Evolutionary conservation across 2,329 filamentous ascomycete species (phyloP).

Genomic region (Didymella lethalis): DNA sequence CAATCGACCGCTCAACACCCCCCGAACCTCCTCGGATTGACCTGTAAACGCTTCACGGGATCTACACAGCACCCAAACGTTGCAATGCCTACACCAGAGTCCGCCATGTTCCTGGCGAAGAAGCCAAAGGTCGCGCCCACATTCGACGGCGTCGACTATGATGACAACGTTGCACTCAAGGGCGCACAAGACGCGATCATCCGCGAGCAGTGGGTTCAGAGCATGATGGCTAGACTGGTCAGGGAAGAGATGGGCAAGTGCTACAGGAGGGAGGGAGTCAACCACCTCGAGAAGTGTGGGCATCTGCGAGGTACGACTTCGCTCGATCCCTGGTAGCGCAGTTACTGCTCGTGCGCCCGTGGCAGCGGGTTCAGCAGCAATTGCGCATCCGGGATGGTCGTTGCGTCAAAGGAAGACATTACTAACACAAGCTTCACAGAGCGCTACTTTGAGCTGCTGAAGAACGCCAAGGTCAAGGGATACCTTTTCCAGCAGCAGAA

Average conservation of each 20-base stretch:
- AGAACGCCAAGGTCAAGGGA: slow-evolving; percentile 78
- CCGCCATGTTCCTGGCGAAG: slow-evolving; percentile 79
- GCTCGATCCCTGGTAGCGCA: background rate
- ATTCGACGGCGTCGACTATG: slow-evolving; percentile 87
- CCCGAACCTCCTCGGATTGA: slow-evolving; percentile 9
- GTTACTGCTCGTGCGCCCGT: background rate
- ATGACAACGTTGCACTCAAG: slow-evolving; percentile 82
- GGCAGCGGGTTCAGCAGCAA: background rate
- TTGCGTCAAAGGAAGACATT: background rate
- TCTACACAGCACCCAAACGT: slow-evolving; percentile 20
- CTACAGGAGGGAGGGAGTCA: slow-evolving; percentile 83
- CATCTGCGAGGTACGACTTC: slow-evolving; percentile 73
- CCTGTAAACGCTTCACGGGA: background rate
- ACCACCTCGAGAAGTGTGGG: slow-evolving; percentile 88
- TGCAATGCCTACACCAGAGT: slow-evolving; percentile 83
- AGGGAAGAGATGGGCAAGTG: slow-evolving; percentile 85
- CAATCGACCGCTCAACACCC: slow-evolving; percentile 24
- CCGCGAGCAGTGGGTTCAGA: slow-evolving; percentile 86
- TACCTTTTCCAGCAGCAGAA: slow-evolving; percentile 83
- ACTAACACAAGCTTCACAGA: slow-evolving; percentile 60
- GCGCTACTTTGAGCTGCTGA: slow-evolving; percentile 79
- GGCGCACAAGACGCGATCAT: slow-evolving; percentile 83
- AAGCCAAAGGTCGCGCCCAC: slow-evolving; percentile 83
- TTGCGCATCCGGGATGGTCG: background rate
- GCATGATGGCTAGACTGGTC: slow-evolving; percentile 87